phyloP scores from a whole-genome alignment of 208 protist genomes.

The Acanthamoeba rhysodes region DNA sequence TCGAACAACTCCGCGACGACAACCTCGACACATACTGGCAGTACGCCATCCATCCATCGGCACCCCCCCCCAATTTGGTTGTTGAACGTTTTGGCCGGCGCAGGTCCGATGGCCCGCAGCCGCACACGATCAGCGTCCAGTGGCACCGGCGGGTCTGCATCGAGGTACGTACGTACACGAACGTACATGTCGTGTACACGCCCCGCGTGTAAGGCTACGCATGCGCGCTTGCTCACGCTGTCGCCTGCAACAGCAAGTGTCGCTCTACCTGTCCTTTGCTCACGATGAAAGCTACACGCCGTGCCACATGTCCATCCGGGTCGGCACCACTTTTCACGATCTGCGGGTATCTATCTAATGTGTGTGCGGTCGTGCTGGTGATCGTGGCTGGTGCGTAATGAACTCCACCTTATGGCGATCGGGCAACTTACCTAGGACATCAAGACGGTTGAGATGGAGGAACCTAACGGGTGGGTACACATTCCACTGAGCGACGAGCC shows the following conservation, averaged over 20 bases:
- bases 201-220: too few relatives aligned
- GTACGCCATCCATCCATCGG: conserved; percentile 57
- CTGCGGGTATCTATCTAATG: conserved; percentile 73
- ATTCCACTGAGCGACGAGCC: conserved; percentile 81
- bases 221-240: too few relatives aligned
- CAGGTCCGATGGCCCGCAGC: conserved; percentile 88
- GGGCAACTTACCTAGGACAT: conserved; percentile 76
- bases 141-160: conserved; percentile 78
- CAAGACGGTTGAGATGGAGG: conserved; percentile 84
- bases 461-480: conserved; percentile 89
- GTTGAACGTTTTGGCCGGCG: not conserved
- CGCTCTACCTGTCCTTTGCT: conserved; percentile 87
- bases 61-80: too few relatives aligned
- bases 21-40: conserved; percentile 92
- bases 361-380: too few relatives aligned
- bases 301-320: conserved; percentile 85
- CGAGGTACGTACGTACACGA: not conserved
- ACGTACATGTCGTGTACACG: too few relatives aligned
- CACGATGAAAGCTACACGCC: conserved; percentile 93
- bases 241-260: conserved; percentile 40
- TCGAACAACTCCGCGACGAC: conserved; percentile 90
- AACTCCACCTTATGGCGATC: too few relatives aligned
- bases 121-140: conserved; percentile 92
- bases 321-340: conserved; percentile 88
- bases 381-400: too few relatives aligned